Evolutionary conservation across 2,329 filamentous ascomycete genomes (phyloP), one percentile per base, ranked within the genome.

Genomic region (Talaromyces sp.): DNA sequence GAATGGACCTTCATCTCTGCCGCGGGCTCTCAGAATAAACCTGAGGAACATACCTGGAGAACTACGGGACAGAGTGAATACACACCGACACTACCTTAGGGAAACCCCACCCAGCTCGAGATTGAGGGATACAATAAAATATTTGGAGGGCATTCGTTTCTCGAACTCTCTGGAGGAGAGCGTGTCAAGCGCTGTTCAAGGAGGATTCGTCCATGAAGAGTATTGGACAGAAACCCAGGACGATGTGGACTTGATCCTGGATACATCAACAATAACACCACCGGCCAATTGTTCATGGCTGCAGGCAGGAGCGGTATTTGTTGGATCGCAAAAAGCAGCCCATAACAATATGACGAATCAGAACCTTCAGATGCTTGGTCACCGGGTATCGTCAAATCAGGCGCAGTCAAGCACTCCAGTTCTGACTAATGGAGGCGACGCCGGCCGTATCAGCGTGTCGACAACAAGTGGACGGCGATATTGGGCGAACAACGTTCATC

Each of bases 221-320:
- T 80, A 82, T 68, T 81, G 82, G 60, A 42, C 52, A 17, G 58
- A 55, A 30, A 74, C 78, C 22, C 78, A 81, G 64, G 79, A 82
- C 59, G 73, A 77, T 58, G 71, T 82, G 57, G 85, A 88, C 67
- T 86, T 88, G 62, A 76, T 88, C 49, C 77, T 85, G 28, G 81
- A 87, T 66, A 80, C 83, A 17, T 71, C 73, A 22, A 78, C 74
- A 32, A 77, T 87, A 17, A 75, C 79, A 2, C 78, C 80, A 1
- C 81, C 80, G 10, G 70, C 84, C 2, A 74, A 79, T 58, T 86
- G 81, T 55, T 88, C 86, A 8, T 88, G 85, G 85, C 73, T 89
- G 11, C 80, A 82, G 57, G 81, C 84, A 6, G 86, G 87, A 22
- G 81, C 83, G 58, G 77, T 85, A 0, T 86, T 88, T 65, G 81